These are phyloP conservation scores for Eremomyces bilateralis DNA, from an alignment of 495 filamentous ascomycete genomes.

Conservation along the genomic window DNA sequence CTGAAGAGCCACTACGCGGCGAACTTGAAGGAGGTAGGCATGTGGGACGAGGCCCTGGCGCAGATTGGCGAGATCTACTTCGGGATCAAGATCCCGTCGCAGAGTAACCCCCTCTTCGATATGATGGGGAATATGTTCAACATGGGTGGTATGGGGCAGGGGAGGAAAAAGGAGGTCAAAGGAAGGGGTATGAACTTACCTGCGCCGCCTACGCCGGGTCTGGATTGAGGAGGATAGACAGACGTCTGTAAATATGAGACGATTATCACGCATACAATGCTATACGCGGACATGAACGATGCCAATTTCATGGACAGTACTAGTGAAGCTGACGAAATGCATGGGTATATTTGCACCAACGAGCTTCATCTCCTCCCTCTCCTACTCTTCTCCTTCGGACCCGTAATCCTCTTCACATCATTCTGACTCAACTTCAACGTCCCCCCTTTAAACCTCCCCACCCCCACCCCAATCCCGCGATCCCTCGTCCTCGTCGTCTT, in stretches of 20 bases:
- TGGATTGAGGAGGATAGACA: too few species aligned
- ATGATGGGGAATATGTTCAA: constrained; percentile 90
- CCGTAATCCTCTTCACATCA: constrained; percentile 1
- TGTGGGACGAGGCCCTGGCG: constrained; percentile 69
- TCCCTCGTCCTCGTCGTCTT: not conserved
- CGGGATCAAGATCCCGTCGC: constrained; percentile 68
- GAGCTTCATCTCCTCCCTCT: not conserved
- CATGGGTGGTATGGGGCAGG: constrained; percentile 40
- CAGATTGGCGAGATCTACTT: constrained; percentile 95
- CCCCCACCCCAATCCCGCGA: not conserved
- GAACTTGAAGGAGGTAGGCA: constrained; percentile 48
- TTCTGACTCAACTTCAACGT: constrained; percentile 2
- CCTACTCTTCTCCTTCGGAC: not conserved
- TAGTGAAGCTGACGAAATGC: too few species aligned
- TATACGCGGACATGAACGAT: too few species aligned
- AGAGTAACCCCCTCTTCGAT: constrained; percentile 77
- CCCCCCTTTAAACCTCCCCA: constrained; percentile 3
- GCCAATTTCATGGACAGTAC: too few species aligned
- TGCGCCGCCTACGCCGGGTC: not conserved
- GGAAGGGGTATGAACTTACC: not conserved
- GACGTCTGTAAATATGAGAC: too few species aligned
- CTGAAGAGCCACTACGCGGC: constrained; percentile 59
- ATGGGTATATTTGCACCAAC: not conserved
- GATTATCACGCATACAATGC: too few species aligned
- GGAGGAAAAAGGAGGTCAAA: constrained; percentile 15